These are phyloP conservation scores for Calocera cornea DNA, from an alignment of 768 basidiomycete genomes.

Conservation along the genomic window DNA sequence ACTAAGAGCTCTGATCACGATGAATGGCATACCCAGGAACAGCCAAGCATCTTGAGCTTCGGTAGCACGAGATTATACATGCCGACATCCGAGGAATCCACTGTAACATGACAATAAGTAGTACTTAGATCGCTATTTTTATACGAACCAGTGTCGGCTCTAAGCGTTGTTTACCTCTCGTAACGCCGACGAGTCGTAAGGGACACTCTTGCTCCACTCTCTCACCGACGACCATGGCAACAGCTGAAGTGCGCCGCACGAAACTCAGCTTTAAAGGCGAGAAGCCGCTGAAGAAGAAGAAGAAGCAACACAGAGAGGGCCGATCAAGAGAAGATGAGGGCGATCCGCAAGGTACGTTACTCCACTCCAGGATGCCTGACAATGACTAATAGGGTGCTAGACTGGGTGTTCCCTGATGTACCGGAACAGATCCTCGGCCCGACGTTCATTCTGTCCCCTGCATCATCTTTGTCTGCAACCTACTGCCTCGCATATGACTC, in stretches of 20 bases:
- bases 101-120: too few relatives aligned
- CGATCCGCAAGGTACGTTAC: conserved; percentile 14
- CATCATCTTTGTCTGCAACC: conserved; percentile 51
- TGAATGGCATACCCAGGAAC: too few relatives aligned
- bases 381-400: conserved; percentile 37
- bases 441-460: conserved; percentile 69
- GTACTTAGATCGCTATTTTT: too few relatives aligned
- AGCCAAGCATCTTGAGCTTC: too few relatives aligned
- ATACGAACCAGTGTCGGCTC: too few relatives aligned
- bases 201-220: not conserved
- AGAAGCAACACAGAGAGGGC: conserved; percentile 40
- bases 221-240: not conserved
- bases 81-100: too few relatives aligned
- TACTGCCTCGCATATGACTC: conserved; percentile 67
- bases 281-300: conserved; percentile 70
- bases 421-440: conserved; percentile 69
- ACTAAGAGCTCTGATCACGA: conserved; percentile 24
- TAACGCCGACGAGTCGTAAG: not conserved
- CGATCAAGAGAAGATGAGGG: conserved; percentile 25
- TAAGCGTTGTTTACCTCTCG: not conserved
- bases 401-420: conserved; percentile 65
- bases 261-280: conserved; percentile 87
- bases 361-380: conserved; percentile 24
- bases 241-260: conserved; percentile 38
- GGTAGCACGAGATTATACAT: too few relatives aligned